A percentile compares a stretch with the other conserved stretches of the same genome.
Conservation (phyloP, 177 flowering plant genomes). For the Vitis hybrid region DNA sequence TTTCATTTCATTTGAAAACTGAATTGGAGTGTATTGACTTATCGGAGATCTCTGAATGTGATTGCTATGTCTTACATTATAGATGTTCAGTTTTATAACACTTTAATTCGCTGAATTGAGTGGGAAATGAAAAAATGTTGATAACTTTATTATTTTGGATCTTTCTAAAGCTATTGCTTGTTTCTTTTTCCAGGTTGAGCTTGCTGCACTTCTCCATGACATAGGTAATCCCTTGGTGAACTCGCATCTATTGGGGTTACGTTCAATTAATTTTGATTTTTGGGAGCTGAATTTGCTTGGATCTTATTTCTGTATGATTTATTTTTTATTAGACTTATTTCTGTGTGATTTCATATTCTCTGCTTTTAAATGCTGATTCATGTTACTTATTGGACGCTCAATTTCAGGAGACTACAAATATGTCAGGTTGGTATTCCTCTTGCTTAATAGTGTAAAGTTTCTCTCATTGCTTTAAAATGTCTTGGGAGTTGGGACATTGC, state of each 20-base stretch:
- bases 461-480: not conserved
- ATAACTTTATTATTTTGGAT: not conserved
- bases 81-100: no score
- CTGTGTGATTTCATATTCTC: not conserved
- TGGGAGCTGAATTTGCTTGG: not conserved
- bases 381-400: slow-evolving; percentile 1
- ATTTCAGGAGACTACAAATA: slow-evolving; percentile 88
- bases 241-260: no score
- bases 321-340: not conserved
- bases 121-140: not conserved
- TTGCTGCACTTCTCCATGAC: slow-evolving; percentile 81
- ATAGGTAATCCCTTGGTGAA: no score
- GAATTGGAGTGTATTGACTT: no score
- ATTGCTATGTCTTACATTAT: no score
- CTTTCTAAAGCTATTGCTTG: slow-evolving; percentile 6
- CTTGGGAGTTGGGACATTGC: not conserved
- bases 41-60: no score
- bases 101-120: no score
- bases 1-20: no score
- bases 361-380: slow-evolving; percentile 6
- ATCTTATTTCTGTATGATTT: not conserved
- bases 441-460: not conserved
- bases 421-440: slow-evolving; percentile 49
- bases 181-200: slow-evolving; percentile 62
- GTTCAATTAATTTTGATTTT: no score